Percentiles rank a stretch among this genome's conserved stretches.
These are phyloP conservation scores for Papiliotrema laurentii DNA, from an alignment of 1,284 basidiomycete species.

Conservation along the genomic window DNA sequence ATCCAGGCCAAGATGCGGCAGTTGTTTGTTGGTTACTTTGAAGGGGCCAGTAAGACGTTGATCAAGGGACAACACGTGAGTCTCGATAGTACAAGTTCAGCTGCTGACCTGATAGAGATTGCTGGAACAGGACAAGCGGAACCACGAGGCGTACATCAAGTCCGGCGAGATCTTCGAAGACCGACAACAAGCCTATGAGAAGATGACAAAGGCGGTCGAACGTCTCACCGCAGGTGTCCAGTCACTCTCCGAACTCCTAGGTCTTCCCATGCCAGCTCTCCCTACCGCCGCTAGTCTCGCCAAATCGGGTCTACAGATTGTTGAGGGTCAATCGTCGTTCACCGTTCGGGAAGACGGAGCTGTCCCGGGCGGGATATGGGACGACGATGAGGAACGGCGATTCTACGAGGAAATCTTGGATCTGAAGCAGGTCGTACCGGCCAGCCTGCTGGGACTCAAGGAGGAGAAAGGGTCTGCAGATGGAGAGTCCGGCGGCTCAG, in stretches of 20 bases:
- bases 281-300: slow-evolving; percentile 60
- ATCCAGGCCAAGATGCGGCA: slow-evolving; percentile 83
- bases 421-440: slow-evolving; percentile 84
- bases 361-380: slow-evolving; percentile 80
- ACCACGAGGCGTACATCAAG: slow-evolving; percentile 97
- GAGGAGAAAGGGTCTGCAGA: slow-evolving; percentile 46
- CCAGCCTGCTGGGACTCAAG: slow-evolving; percentile 77
- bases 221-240: slow-evolving; percentile 80
- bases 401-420: slow-evolving; percentile 95
- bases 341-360: slow-evolving; percentile 57
- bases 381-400: slow-evolving; percentile 91
- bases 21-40: slow-evolving; percentile 91
- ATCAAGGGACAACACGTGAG: slow-evolving; percentile 82
- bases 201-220: slow-evolving; percentile 93
- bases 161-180: slow-evolving; percentile 99
- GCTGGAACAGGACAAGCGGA: slow-evolving; percentile 91
- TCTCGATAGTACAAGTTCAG: slow-evolving; percentile 1
- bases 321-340: slow-evolving; percentile 49
- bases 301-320: slow-evolving; percentile 50
- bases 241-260: slow-evolving; percentile 82
- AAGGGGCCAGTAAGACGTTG: slow-evolving; percentile 83
- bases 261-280: slow-evolving; percentile 71
- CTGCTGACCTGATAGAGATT: slow-evolving; percentile 59
- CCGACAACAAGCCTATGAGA: slow-evolving; percentile 95
- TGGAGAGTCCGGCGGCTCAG: slow-evolving; percentile 18